Evolutionary conservation across 1,139 yeast genomes (phyloP), one percentile per base, ranked within the genome.

Genomic region (Arxiozyma slooffiae): DNA sequence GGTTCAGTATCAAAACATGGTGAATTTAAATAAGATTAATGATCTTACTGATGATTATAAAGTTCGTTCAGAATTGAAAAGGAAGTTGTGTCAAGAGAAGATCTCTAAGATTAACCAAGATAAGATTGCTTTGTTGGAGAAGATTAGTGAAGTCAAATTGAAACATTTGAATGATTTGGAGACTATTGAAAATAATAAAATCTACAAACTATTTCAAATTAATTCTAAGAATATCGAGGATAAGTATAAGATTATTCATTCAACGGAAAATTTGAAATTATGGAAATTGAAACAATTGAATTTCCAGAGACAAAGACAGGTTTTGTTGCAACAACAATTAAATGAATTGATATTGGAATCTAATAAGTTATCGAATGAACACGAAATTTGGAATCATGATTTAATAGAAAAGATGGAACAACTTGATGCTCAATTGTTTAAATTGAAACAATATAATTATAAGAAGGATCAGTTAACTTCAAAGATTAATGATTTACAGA

Each of bases 381-480:
- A 49, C 49, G 52, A 56, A 24, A 53, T 53, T 22, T 59, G 60
- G 57, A 53, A 60, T 30, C 49, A 51, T n/a, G 52, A 58, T 34
- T 48, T 64, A 23, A 56, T 56, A 9, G 56, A 54, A 4, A 48
- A 62, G 9, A 56, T 64, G n/a, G 52, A 57, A 22, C 57, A 59
- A 38, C 51, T 66, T 47, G 69, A 66, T 49, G 61, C 59, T 16
- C 60, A 61, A 45, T 52, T 60, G 16, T 55, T 60, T 26, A 58
- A 61, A 38, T 52, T 67, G 38, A 52, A 53, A 22, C 61, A 55
- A 30, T 52, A 60, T 16, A 54, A 55, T 41, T 54, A 52, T 42
- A 57, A 58, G 52, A 58, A 61, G 38, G 49, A 50, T 14, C 57
- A 56, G 39, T 53, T 60, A 20, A 59, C 57, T 41, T 53, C 48